Evolutionary conservation across 331 rosid species (phyloP), one percentile per base, ranked within the genome.

Genomic region (Cydonia oblonga): DNA sequence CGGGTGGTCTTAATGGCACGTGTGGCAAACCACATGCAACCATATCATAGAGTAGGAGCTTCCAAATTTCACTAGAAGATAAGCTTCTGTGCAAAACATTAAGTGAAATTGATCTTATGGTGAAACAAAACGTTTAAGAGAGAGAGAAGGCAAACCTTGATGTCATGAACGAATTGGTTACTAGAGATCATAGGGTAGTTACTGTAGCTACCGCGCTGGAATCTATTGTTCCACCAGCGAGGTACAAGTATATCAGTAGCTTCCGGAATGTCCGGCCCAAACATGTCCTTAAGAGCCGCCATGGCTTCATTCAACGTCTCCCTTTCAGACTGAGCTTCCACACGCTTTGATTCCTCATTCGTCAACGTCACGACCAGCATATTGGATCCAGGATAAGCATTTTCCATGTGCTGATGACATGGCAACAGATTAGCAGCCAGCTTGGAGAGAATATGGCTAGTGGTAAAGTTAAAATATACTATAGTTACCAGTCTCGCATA

Each of bases 131-230:
- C 56, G 3, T 18, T 3, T 18, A 51, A 40, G 46, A 40, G 46
- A 14, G 46, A 58, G 59, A 29, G 66, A 65, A 30, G 68, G 73
- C 81, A 62, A 28, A 93, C 98, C 98, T 91, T 87, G 18, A 91
- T 89, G 78, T 84, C 77, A 51, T 77, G 90, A 70, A 89, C 80
- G 46, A 70, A 76, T 81, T 83, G 85, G 53, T 52, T 80, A 71
- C 84, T 83, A 19, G 91, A 84, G 83, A 91, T 75, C 24, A 93
- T 78, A 11, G 97, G 97, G 53, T 84, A 91, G 83, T 93, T 93
- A 81, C 98, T 91, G 83, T 93, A 93, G 92, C 98, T 89, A 70
- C 98, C 96, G 10, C 96, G 76, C 81, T 91, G 98, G 79, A 93
- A 91, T 77, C 97, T 86, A 84, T 93, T 91, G 80, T 80, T 84